Base-by-base conservation (phyloP, 1,139 yeast species). In the Yamadazyma jaroonii region DNA sequence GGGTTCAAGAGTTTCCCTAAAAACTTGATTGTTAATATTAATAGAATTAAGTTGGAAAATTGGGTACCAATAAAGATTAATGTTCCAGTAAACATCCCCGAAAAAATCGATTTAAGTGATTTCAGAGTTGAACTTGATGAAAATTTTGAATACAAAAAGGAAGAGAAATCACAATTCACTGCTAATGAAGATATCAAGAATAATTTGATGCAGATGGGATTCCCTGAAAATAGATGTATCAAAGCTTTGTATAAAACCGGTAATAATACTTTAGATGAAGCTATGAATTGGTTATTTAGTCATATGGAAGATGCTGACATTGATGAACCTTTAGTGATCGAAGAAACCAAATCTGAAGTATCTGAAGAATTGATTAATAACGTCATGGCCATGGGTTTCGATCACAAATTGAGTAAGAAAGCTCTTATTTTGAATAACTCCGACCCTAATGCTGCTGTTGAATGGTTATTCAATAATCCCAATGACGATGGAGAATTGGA, bases 21-120 rank as follows among this genome's bases (percentile, higher is more conserved):
- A 15, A 71, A 77, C n/a, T 67, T 92, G 25, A 74, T 85, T 3
- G 66, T 87, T 2, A 84, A 83, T 48, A 86, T 87, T 2, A 84
- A 87, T 44, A 72, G 98, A 52, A 88, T 92, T 41, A 79, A 83
- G 44, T 64, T 92, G 37, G 84, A 84, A 37, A 87, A 89, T 54
- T 92, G 97, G 97, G 85, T 82, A 2, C 97, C 98, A 0, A 70
- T 79, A 0, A 92, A 92, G 57, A 71, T 86, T 1, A 84, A 81
- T 45, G 86, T 83, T 6, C 94, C 95, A 3, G 70, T 87, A 9
- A 61, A 65, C 1, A 66, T 84, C 2, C 83, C 89, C 1, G 77
- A 74, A 9, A 57, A 59, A 25, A 39, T 77, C 10, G 66, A 68
- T 40, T 44, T 78, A 11, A 29, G 53, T 0, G 37, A 44, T 0